Conservation (phyloP, 164 flowering plant species). For the Vitis riparia region DNA sequence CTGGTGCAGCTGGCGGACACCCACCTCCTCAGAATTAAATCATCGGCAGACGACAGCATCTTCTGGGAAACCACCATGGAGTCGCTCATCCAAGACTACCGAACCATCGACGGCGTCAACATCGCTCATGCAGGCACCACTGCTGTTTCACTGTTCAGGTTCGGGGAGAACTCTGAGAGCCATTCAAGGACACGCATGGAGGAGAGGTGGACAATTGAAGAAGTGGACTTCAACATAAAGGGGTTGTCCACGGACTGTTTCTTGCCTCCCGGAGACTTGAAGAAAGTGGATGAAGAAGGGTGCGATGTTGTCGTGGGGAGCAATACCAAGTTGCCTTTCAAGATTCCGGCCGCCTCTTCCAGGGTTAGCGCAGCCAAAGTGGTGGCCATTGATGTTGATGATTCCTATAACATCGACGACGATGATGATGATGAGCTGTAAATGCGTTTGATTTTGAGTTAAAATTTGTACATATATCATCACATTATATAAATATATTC, state of each 20-base stretch:
- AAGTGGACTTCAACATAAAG: slow-evolving; percentile 79
- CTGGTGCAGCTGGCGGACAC: slow-evolving; percentile 72
- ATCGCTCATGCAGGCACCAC: slow-evolving; percentile 81
- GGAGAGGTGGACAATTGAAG: slow-evolving; percentile 83
- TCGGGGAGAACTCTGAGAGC: slow-evolving; percentile 57
- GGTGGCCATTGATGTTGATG: slow-evolving; percentile 51
- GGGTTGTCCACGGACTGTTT: slow-evolving; percentile 84
- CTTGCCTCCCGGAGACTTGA: slow-evolving; percentile 86
- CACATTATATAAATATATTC: neutral
- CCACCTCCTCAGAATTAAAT: slow-evolving; percentile 69
- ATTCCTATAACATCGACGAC: slow-evolving; percentile 11
- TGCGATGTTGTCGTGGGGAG: slow-evolving; percentile 8
- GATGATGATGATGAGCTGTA: slow-evolving; percentile 13
- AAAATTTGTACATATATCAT: neutral
- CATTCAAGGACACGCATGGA: slow-evolving; percentile 83
- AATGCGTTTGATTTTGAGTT: slow-evolving; percentile 5
- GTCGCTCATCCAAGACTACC: slow-evolving; percentile 66
- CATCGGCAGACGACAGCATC: slow-evolving; percentile 42
- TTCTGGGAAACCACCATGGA: slow-evolving; percentile 95
- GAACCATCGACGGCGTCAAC: slow-evolving; percentile 69
- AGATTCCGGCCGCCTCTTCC: slow-evolving; percentile 22
- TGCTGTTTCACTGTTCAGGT: slow-evolving; percentile 61
- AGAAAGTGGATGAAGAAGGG: slow-evolving; percentile 50
- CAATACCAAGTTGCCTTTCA: slow-evolving; percentile 24
- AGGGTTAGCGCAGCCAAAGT: slow-evolving; percentile 51